These are phyloP conservation scores for Turnera subulata DNA, from an alignment of 345 rosid species.

Conservation along the genomic window DNA sequence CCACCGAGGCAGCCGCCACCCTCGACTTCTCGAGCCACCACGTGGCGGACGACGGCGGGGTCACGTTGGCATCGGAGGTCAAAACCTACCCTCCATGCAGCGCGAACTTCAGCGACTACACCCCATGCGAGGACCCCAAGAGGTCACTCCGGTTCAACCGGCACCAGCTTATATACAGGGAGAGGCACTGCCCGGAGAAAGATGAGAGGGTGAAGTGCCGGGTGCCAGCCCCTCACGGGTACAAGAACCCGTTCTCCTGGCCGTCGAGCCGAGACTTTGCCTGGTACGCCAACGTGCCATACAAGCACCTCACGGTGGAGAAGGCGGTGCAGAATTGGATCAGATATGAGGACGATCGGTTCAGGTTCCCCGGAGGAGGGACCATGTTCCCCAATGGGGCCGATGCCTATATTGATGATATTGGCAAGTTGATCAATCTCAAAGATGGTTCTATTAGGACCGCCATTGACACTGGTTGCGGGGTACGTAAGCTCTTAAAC, in stretches of 20 bases:
- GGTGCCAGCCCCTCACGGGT: conserved; percentile 27
- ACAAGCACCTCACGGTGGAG: conserved; percentile 49
- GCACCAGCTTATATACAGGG: conserved; percentile 28
- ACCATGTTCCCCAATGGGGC: conserved; percentile 56
- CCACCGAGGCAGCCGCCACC: not conserved
- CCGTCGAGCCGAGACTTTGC: conserved; percentile 42
- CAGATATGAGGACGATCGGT: conserved; percentile 35
- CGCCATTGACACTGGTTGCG: conserved; percentile 33
- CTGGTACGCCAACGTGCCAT: conserved; percentile 50
- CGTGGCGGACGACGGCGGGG: not conserved
- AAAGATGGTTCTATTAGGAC: conserved; percentile 27
- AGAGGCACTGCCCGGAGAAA: conserved; percentile 34
- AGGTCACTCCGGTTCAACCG: conserved; percentile 30
- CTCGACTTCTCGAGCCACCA: conserved; percentile 24
- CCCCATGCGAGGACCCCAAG: conserved; percentile 42
- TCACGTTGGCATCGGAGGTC: not conserved
- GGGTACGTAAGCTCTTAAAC: conserved; percentile 15
- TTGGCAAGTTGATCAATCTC: conserved; percentile 24
- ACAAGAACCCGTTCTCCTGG: conserved; percentile 39
- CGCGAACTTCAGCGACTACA: conserved; percentile 37
- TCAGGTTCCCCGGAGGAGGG: conserved; percentile 53
- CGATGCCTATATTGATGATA: conserved; percentile 37
- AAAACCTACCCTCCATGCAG: conserved; percentile 31
- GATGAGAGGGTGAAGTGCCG: conserved; percentile 25
- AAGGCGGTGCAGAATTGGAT: conserved; percentile 62